Evolutionary conservation across 2,329 filamentous ascomycete genomes (phyloP), one percentile per base, ranked within the genome.

Genomic region (Colletotrichum sp.): DNA sequence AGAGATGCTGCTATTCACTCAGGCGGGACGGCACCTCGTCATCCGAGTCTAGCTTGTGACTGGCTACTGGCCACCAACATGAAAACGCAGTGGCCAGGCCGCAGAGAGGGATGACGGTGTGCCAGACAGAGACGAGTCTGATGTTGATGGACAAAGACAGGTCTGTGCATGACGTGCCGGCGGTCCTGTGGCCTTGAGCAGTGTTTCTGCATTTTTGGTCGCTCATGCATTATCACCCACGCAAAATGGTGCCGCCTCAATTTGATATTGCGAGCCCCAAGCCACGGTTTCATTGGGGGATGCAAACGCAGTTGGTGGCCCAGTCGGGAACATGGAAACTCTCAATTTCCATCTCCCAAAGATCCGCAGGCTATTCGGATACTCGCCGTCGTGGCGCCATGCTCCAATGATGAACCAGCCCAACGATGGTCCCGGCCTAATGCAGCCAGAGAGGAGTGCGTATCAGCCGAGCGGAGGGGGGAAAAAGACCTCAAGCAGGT

Each of bases 121-220:
- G 26, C 38, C 73, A 72, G 18, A 36, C 62, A 72, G 69, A 66
- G 52, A n/a, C 36, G 52, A 26, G n/a, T 26, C n/a, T 58, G 43
- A 68, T 28, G 32, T 36, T 21, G 55, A 59, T 59, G 56, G 34
- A 68, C 63, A 75, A 75, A 64, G 73, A 63, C 69, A 73, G 26
- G 43, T 32, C 26, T 63, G 69, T 75, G 73, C 73, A 75, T 75
- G 73, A 63, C 73, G 32, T 68, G 56, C 69, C 38, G 56, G 36
- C 38, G 21, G 12, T 52, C 32, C 43, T 30, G 38, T 56, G 58
- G 63, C 34, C 58, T 72, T 10, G 43, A 73, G 43, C 26, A 32
- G 38, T 56, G 26, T 32, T 28, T 48, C n/a, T 52, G 34, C 36
- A 28, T 68, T 55, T 52, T 61, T 67, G 32, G 24, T 72, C 24